Evolutionary conservation across 768 basidiomycete species (phyloP).

Genomic region (Tricholoma hemisulphureum): DNA sequence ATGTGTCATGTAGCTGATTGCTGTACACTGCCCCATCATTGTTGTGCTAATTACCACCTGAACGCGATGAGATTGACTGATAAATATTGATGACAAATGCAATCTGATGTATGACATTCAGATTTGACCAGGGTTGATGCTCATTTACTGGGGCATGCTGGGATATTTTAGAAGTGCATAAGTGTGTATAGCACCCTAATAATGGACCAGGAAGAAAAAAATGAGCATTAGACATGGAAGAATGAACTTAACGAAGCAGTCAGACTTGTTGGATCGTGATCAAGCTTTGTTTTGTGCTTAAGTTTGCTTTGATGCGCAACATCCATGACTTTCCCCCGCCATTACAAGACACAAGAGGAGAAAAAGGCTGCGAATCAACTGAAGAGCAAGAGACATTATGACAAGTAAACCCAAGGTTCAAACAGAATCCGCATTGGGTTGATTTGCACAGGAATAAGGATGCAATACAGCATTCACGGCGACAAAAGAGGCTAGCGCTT

Average conservation of each 20-base stretch:
- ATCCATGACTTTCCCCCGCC: not conserved
- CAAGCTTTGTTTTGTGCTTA: not conserved
- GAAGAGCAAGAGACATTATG: not conserved
- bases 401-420: not conserved
- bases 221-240: too few species aligned
- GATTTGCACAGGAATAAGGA: not conserved
- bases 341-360: not conserved
- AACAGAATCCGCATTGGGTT: too few species aligned
- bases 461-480: not conserved
- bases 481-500: not conserved
- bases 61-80: too few species aligned
- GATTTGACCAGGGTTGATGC: not conserved
- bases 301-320: not conserved
- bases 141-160: not conserved
- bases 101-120: not conserved
- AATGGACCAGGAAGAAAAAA: not conserved
- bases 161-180: not conserved
- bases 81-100: not conserved
- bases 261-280: not conserved
- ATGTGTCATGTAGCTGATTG: too few species aligned
- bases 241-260: not conserved
- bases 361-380: not conserved
- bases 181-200: not conserved
- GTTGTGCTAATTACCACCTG: too few species aligned
- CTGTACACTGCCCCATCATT: not conserved